A percentile compares a stretch with the other conserved stretches of the same genome.
Evolutionary conservation across 345 rosid genomes (phyloP).

Genomic region (Mercurialis annua): DNA sequence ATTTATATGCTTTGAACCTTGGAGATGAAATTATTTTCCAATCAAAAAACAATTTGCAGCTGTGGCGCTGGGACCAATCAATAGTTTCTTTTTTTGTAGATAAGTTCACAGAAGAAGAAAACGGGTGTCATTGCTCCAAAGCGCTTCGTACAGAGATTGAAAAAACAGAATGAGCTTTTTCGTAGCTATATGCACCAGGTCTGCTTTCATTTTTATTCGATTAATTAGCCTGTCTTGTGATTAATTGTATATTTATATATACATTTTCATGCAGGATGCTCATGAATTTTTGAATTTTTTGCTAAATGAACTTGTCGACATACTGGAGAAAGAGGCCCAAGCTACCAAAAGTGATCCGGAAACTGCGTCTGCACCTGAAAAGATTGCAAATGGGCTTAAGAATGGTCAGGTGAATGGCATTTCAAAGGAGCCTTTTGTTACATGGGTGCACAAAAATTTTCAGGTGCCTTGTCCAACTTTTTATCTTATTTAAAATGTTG

Average conservation of each 20-base stretch:
- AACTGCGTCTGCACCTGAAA: conserved; percentile 70
- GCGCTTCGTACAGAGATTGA: conserved; percentile 95
- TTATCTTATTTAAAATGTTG: background rate
- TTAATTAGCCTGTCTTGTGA: background rate
- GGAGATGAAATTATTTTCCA: background rate
- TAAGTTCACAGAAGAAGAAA: conserved; percentile 98
- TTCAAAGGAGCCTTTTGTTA: conserved; percentile 80
- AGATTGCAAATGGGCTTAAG: conserved; percentile 68
- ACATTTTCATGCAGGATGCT: conserved; percentile 64
- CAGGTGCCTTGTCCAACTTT: conserved; percentile 49
- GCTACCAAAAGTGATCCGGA: conserved; percentile 74
- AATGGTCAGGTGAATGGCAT: conserved; percentile 66
- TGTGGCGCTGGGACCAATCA: conserved; percentile 9
- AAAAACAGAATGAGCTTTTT: conserved; percentile 98
- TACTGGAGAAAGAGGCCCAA: conserved; percentile 91
- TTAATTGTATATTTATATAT: background rate
- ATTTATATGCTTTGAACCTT: background rate
- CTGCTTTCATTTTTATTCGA: conserved; percentile 7
- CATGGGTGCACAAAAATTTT: conserved; percentile 98
- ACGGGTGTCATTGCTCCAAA: conserved; percentile 98
- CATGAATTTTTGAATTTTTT: conserved; percentile 96
- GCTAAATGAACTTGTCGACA: conserved; percentile 98
- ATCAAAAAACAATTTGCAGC: background rate
- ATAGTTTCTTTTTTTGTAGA: conserved; percentile 44
- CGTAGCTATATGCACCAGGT: conserved; percentile 99